phyloP scores from a whole-genome alignment of 805 yeast genomes.

The Candida insectalens region DNA sequence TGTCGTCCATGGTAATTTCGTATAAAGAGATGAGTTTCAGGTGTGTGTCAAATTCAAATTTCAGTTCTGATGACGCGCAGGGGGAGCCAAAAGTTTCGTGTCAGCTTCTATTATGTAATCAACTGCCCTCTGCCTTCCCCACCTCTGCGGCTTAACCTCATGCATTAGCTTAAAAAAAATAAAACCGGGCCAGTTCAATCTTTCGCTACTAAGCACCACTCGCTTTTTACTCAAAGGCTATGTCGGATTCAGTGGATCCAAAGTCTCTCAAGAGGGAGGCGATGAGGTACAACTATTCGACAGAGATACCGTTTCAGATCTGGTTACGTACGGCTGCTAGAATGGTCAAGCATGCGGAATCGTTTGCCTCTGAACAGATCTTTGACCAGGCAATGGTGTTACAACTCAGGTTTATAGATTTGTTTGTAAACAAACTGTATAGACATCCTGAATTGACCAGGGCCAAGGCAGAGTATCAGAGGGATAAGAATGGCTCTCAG shows the following conservation, averaged over 20 bases:
- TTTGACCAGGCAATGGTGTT: slow-evolving; percentile 43
- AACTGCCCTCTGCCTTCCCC: no score
- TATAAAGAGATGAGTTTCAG: no score
- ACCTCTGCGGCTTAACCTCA: no score
- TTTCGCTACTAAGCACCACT: no score
- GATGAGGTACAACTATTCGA: slow-evolving; percentile 41
- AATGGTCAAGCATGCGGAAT: slow-evolving; percentile 35
- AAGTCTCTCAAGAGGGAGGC: slow-evolving; percentile 38
- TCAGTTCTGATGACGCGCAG: no score
- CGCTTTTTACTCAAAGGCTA: no score
- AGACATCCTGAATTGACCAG: slow-evolving; percentile 33
- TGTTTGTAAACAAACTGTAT: slow-evolving; percentile 37
- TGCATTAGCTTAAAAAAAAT: no score
- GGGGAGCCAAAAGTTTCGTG: no score
- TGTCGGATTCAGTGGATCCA: slow-evolving; percentile 13
- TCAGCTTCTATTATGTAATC: no score
- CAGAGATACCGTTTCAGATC: slow-evolving; percentile 36
- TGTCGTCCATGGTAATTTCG: no score
- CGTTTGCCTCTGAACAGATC: slow-evolving; percentile 33
- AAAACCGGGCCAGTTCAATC: no score
- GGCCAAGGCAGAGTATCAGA: slow-evolving; percentile 14
- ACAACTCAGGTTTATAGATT: slow-evolving; percentile 50
- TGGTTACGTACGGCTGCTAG: slow-evolving; percentile 49
- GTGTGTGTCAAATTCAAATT: no score
- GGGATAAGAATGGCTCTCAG: slow-evolving; percentile 11